These are phyloP conservation scores for Eimeria acervulina DNA, from an alignment of 169 alveolate genomes.

Conservation along the genomic window DNA sequence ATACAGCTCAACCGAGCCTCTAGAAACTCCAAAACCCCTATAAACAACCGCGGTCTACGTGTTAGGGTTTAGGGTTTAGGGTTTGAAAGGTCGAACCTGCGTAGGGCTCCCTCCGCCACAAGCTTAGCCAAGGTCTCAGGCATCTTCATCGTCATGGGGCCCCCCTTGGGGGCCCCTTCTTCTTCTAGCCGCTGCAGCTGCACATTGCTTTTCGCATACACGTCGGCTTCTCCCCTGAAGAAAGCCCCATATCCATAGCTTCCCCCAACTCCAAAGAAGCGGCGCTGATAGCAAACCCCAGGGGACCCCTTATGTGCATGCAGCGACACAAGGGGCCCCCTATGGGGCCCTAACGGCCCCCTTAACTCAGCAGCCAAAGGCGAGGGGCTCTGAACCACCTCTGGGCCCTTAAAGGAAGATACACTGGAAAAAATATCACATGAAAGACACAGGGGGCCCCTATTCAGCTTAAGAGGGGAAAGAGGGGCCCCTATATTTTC, in stretches of 20 bases:
- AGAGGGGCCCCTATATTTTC: background rate
- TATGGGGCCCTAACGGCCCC: background rate
- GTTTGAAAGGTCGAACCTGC: conserved; percentile 5
- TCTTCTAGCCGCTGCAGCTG: background rate
- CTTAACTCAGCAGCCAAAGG: too few relatives aligned
- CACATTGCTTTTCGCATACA: conserved; percentile 18
- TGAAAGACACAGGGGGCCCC: background rate
- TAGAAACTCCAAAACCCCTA: background rate
- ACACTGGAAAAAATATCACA: too few relatives aligned
- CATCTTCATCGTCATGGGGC: conserved; percentile 14
- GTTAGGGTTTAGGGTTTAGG: background rate
- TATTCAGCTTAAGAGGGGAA: background rate
- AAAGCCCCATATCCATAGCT: conserved; percentile 80
- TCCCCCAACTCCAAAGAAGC: conserved; percentile 74
- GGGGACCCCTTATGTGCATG: background rate
- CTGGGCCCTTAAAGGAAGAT: too few relatives aligned
- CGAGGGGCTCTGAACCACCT: too few relatives aligned
- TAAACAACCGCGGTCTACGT: background rate
- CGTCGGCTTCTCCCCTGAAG: conserved; percentile 77
- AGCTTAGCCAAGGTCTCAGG: conserved; percentile 9
- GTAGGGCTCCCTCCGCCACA: conserved; percentile 26
- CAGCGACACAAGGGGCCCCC: background rate
- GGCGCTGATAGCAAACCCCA: conserved; percentile 33
- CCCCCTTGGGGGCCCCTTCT: conserved; percentile 17
- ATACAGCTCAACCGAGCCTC: too few relatives aligned